Evolutionary conservation across 768 basidiomycete genomes (phyloP).

Genomic region (Agrocybe chaxingu): DNA sequence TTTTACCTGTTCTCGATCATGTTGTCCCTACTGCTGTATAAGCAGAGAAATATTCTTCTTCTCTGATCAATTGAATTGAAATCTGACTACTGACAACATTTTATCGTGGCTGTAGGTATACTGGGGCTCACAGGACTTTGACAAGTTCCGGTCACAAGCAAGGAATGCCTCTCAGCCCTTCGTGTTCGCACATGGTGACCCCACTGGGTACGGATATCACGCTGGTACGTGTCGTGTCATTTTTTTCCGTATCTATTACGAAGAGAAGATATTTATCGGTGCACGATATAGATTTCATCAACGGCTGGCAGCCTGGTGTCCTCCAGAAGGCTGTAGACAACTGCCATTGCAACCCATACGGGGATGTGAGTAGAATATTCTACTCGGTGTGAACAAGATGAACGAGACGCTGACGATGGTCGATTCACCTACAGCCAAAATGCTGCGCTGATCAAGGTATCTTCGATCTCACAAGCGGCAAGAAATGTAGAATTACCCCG

Average conservation of each 20-base stretch:
- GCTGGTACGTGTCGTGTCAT: constrained; percentile 33
- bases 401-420: constrained; percentile 2
- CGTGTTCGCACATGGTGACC: constrained; percentile 58
- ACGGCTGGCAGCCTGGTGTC: constrained; percentile 59
- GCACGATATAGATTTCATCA: constrained; percentile 41
- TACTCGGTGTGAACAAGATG: background rate
- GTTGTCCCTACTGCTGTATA: background rate
- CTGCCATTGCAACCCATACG: constrained; percentile 44
- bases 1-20: background rate
- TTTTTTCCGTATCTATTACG: background rate
- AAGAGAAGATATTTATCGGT: too few relatives aligned
- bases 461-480: constrained; percentile 37
- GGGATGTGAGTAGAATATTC: constrained; percentile 31
- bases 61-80: background rate
- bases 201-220: constrained; percentile 61
- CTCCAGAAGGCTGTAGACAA: constrained; percentile 53
- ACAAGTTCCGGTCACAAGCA: constrained; percentile 34
- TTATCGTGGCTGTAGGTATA: constrained; percentile 33
- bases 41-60: too few relatives aligned
- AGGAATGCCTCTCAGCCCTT: constrained; percentile 49
- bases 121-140: constrained; percentile 37
- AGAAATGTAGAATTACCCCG: constrained; percentile 43
- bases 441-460: constrained; percentile 46
- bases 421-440: constrained; percentile 22
- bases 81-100: background rate